Evolutionary conservation across 805 yeast species (phyloP).

Genomic region (Sporopachydermia quercuum): DNA sequence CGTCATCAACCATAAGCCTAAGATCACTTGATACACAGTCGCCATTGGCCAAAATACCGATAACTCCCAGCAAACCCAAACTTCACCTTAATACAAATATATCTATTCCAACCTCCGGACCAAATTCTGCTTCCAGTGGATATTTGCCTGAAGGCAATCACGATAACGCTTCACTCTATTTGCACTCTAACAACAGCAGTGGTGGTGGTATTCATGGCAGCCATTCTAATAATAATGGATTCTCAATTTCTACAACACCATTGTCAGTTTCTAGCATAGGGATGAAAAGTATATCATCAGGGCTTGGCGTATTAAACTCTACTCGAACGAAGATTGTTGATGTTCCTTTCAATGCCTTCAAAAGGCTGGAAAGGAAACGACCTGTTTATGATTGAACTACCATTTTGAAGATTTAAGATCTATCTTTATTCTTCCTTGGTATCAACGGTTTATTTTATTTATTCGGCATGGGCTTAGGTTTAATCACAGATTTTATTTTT

Average conservation of each 20-base stretch:
- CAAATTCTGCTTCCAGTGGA: not conserved
- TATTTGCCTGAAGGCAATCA: not conserved
- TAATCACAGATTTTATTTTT: no score
- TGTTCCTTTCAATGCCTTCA: constrained; percentile 7
- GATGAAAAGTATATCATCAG: not conserved
- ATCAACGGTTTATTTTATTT: no score
- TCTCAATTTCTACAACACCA: not conserved
- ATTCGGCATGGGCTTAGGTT: no score
- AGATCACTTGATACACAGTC: not conserved
- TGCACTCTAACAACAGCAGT: not conserved
- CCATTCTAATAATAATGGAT: no score
- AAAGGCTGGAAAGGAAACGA: constrained; percentile 14
- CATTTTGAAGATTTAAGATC: no score
- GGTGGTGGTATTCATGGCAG: no score
- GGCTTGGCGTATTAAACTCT: not conserved
- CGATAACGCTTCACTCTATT: not conserved
- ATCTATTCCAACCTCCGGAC: not conserved
- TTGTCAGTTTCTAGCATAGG: not conserved
- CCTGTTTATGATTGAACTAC: constrained; percentile 2
- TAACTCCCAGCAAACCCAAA: not conserved
- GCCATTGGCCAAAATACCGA: not conserved
- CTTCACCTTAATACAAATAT: not conserved
- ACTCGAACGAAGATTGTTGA: constrained; percentile 2
- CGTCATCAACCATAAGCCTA: not conserved
- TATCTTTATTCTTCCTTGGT: no score